phyloP scores from a whole-genome alignment of 495 filamentous ascomycete species.

The Astrothelium subdiscretum region DNA sequence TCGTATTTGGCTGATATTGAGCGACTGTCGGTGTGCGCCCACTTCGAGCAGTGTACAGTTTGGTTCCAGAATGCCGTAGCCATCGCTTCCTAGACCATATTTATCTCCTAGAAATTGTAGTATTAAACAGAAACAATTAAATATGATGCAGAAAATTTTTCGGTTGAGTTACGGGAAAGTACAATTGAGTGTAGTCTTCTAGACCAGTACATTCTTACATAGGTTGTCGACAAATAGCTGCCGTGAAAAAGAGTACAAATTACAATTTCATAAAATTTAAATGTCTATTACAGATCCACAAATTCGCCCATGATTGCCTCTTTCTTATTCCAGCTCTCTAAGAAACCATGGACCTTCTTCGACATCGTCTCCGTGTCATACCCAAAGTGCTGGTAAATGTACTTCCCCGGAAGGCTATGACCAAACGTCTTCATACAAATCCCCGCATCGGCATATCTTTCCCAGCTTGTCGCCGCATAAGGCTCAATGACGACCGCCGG shows the following conservation, averaged over 20 bases:
- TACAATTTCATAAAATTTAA: background rate
- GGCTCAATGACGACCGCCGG: slow-evolving; percentile 44
- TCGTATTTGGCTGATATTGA: too few relatives aligned
- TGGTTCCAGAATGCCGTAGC: too few relatives aligned
- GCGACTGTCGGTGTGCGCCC: too few relatives aligned
- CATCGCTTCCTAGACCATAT: too few relatives aligned
- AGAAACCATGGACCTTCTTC: slow-evolving; percentile 33
- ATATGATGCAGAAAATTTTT: too few relatives aligned
- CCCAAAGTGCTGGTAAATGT: slow-evolving; percentile 43
- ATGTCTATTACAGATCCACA: background rate
- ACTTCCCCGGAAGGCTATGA: slow-evolving; percentile 38
- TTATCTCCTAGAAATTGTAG: too few relatives aligned
- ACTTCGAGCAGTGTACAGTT: too few relatives aligned
- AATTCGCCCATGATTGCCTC: background rate
- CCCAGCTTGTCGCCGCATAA: slow-evolving; percentile 45
- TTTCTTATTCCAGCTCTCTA: slow-evolving; percentile 21
- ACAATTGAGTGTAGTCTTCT: too few relatives aligned
- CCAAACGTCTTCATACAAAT: slow-evolving; percentile 39
- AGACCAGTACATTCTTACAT: too few relatives aligned
- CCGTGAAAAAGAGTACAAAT: background rate
- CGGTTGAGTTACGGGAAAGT: too few relatives aligned
- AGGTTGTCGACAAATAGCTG: background rate
- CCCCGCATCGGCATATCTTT: slow-evolving; percentile 46
- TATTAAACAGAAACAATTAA: too few relatives aligned
- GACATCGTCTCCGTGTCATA: slow-evolving; percentile 37